Evolutionary conservation across 495 filamentous ascomycete species (phyloP), one percentile per base, ranked within the genome.

Genomic region (Cercophora samala): DNA sequence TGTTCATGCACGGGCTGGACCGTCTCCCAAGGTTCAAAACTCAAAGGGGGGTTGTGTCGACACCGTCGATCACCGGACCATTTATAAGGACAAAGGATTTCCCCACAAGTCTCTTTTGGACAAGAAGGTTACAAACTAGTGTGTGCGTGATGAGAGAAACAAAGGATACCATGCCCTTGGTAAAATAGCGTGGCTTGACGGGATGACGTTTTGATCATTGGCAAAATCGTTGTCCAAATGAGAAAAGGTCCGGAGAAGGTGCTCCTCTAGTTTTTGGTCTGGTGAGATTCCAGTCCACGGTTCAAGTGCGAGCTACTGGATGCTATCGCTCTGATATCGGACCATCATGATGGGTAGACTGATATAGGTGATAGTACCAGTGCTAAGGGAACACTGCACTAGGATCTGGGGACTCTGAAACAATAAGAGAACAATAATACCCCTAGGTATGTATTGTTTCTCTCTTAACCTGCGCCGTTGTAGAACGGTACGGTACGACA

Each of bases 251-350:
- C 53, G 19, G 53, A 56, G 53, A 56, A 22, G 22, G 53, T 56
- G 19, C 19, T 56, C 53, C 53, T 56, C n/a, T 56, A 23, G 53
- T n/a, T n/a, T n/a, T n/a, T n/a, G n/a, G n/a, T 56, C 53, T 56
- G 53, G 22, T 3, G 9, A 21, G n/a, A n/a, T n/a, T n/a, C 2
- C 6, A 11, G 53, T 56, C 53, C 18, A 8, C n/a, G 6, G 53
- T 56, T 56, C 53, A 56, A 22, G 3, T 1, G 22, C 3, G 53
- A 19, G 53, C 53, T 18, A 18, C 53, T 56, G 4, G 6, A 19
- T 1, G 53, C 22, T 56, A 23, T 21, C 4, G 22, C 37, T 46
- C 15, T 46, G 53, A 22, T 56, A 54, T 18, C 17, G 52, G 2
- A 21, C 53, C 53, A 54, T 17, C 3, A 56, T 56, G 53, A 56